Base-by-base conservation (phyloP, 306 rosid species). In the Medicago ruthenica region DNA sequence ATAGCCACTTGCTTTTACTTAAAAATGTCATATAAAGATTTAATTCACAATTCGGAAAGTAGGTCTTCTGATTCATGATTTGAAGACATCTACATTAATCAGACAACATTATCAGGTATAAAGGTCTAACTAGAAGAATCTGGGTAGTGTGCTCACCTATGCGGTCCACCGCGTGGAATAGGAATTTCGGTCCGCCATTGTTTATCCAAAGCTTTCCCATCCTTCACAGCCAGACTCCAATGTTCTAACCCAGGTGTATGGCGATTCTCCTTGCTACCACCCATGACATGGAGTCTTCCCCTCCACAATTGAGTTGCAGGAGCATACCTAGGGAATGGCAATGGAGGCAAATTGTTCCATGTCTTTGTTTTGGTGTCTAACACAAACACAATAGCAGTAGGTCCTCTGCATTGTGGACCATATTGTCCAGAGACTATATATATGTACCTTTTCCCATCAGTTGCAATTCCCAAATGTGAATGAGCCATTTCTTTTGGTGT, bases 251-350 rank as follows among this genome's bases (percentile, higher is more conserved):
- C 96, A 68, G 98, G 98, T 4, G 94, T 83, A 74, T 91, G 94
- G 40, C 97, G 97, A 70, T 93, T 91, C 87, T 93, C 97, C 80
- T 87, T 88, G 90, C 98, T 88, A 62, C 98, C 97, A 6, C 97
- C 98, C 98, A 91, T 93, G 77, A 90, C 98, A 79, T 93, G 98
- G 55, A 93, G 91, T 51, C 97, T 88, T 48, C 94, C 97, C 80
- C 89, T 89, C 97, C 97, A 93, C 78, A 93, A 73, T 65, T 91
- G 97, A 61, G 97, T 93, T 7, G 97, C 96, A 50, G 97, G 94
- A 83, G 98, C 90, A 74, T 91, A 93, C 85, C 98, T 91, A 76
- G 97, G 94, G 24, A 80, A 67, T 6, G 96, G 98, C 80, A 94
- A 81, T 36, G 94, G 85, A 1, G 90, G 97, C 86, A 94, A 80